Base-by-base conservation (phyloP, 805 yeast genomes). In the Cyberlindnera mississippiensis region DNA sequence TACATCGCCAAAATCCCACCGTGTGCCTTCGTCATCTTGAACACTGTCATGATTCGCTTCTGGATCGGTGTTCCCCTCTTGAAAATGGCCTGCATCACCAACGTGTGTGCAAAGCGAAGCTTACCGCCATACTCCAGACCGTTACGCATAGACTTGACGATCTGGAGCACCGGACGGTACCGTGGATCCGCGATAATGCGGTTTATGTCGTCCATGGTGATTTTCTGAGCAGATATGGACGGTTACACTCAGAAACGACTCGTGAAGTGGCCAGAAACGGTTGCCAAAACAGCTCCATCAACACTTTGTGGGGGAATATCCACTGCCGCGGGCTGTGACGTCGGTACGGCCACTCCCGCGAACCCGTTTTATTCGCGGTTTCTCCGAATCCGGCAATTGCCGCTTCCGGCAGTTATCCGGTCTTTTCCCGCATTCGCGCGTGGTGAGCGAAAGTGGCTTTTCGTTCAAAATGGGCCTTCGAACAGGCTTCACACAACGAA, bases 81-180 rank as follows among this genome's bases (percentile, higher is more conserved):
- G 41, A 78, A 80, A 20, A 80, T 63, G 27, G 78, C 58, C 36
- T 76, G 73, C 61, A 80, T 79, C 35, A 80, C 86, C 37, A 80
- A 56, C 1, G 85, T 80, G 59, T 80, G 86, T 37, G 80, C 73
- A 53, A 80, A 78, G 37, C 86, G 64, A 30, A 80, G 62, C 50
- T 75, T 71, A 4, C 80, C 81, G 2, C 86, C 86, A 47, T 80
- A 80, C 6, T 76, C 78, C 6, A 73, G 38, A 43, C 72, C 65
- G 50, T 70, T 70, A 24, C 72, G 54, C 40, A 64, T 59, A 6
- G 74, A 73, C 41, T 66, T 66, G 35, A 69, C 33, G 15, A 68
- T 51, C 17, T 62, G 61, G 11, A 69, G 57, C 4, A 61, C 15
- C n/a, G 61, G 67, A 31, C 62, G 64, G 47, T 64, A 52, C 38